Conservation (phyloP, 352 stramenopile genomes). For the Blastocystis sp. region DNA sequence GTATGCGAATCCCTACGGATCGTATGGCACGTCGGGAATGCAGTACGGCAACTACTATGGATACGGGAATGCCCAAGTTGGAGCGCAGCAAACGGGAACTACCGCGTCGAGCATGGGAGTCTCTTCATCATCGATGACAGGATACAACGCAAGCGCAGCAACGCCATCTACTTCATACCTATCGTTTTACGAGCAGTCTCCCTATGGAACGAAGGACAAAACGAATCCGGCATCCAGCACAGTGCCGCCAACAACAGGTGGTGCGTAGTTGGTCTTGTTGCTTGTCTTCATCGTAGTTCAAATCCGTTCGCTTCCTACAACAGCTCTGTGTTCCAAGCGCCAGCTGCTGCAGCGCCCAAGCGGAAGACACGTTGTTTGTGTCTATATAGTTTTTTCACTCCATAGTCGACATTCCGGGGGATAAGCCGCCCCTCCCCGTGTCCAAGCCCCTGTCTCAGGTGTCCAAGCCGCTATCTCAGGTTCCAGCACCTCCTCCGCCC, state of each 20-base stretch:
- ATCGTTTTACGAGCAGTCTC: neutral
- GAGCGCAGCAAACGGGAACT: neutral
- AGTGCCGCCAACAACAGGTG: neutral
- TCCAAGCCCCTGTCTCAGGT: slow-evolving; percentile 4
- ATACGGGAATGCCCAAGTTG: slow-evolving; percentile 32
- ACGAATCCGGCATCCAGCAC: neutral
- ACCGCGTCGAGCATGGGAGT: neutral
- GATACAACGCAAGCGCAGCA: neutral
- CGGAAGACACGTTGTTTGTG: slow-evolving; percentile 5
- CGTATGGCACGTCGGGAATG: slow-evolving; percentile 27
- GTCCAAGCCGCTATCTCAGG: neutral
- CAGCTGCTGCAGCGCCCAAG: slow-evolving; percentile 4
- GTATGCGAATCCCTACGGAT: slow-evolving; percentile 19
- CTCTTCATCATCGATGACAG: neutral
- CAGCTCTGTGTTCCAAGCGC: slow-evolving; percentile 1
- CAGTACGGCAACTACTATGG: slow-evolving; percentile 31
- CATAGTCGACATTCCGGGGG: slow-evolving; percentile 26
- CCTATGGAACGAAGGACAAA: neutral
- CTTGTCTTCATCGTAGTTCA: slow-evolving; percentile 15
- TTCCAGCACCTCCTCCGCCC: neutral
- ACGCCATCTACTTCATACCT: neutral
- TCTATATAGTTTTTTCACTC: neutral
- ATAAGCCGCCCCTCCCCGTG: slow-evolving; percentile 4
- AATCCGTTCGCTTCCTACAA: slow-evolving; percentile 64
- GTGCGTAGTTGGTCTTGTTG: slow-evolving; percentile 21